phyloP scores from a whole-genome alignment of 208 protist genomes.

The Trypanosoma lewisi region DNA sequence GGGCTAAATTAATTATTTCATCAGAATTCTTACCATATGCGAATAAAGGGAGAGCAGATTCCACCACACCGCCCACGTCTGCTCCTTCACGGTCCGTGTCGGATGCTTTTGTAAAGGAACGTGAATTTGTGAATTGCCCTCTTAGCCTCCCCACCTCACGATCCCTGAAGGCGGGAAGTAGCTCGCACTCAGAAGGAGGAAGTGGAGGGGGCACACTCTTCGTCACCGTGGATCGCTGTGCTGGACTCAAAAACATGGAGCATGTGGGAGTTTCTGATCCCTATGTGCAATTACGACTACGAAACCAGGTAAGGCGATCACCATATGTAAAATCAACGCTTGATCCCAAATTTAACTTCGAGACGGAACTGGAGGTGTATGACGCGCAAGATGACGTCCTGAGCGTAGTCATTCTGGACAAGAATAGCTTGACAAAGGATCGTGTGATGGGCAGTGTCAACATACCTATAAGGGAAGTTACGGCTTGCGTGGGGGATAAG shows the following conservation, averaged over 20 bases:
- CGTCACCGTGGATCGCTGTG: constrained; percentile 47
- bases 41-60: constrained; percentile 15
- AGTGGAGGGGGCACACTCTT: constrained; percentile 46
- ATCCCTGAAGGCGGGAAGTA: constrained; percentile 14
- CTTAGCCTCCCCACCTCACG: constrained; percentile 31
- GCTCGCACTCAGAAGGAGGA: background rate
- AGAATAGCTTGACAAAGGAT: constrained; percentile 59
- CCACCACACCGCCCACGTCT: constrained; percentile 18
- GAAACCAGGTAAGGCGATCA: constrained; percentile 35
- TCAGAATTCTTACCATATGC: constrained; percentile 43
- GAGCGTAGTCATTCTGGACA: constrained; percentile 55
- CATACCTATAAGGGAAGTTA: constrained; percentile 35
- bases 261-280: constrained; percentile 59
- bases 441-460: constrained; percentile 55
- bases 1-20: constrained; percentile 43
- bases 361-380: constrained; percentile 48
- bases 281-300: constrained; percentile 61
- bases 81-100: constrained; percentile 37
- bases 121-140: background rate
- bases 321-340: constrained; percentile 45
- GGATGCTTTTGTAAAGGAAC: constrained; percentile 29
- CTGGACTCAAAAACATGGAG: constrained; percentile 58
- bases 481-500: constrained; percentile 19
- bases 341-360: constrained; percentile 67
- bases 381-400: constrained; percentile 43